A percentile compares a stretch with the other conserved stretches of the same genome.
Evolutionary conservation across 2,329 filamentous ascomycete species (phyloP).

Genomic region (Talaromyces sp.): DNA sequence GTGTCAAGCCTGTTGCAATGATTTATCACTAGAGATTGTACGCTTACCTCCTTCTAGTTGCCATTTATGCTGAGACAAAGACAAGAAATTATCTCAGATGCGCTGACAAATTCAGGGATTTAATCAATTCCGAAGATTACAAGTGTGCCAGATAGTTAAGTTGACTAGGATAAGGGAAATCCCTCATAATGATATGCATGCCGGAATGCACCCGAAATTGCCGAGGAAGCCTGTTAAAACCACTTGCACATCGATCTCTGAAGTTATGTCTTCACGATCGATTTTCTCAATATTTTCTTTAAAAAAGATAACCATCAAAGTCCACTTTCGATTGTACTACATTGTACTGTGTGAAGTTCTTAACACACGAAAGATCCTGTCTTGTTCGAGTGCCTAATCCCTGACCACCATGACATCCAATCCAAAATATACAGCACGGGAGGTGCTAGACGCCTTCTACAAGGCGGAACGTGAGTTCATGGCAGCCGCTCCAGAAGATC

Average conservation of each 20-base stretch:
- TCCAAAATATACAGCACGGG: constrained; percentile 22
- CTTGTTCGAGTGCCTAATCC: not conserved
- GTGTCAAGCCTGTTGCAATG: not conserved
- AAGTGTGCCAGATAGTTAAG: not conserved
- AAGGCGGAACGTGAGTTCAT: constrained; percentile 36
- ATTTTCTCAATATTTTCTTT: not conserved
- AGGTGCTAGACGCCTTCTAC: constrained; percentile 35
- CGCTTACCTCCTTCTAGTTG: not conserved
- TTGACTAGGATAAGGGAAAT: not conserved
- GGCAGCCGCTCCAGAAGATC: constrained; percentile 26
- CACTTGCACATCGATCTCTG: not conserved
- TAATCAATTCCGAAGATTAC: not conserved
- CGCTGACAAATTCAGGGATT: not conserved
- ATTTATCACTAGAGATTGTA: not conserved
- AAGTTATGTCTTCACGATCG: not conserved
- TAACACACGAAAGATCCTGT: not conserved
- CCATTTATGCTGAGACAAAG: not conserved
- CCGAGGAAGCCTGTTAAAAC: not conserved
- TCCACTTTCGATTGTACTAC: not conserved
- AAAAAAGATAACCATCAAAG: too few relatives aligned
- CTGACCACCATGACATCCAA: not conserved
- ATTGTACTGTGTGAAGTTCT: not conserved
- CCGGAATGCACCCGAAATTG: not conserved
- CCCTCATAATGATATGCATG: not conserved
- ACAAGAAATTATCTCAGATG: not conserved